Evolutionary conservation across 345 rosid genomes (phyloP).

Genomic region (Atalantia buxifolia): DNA sequence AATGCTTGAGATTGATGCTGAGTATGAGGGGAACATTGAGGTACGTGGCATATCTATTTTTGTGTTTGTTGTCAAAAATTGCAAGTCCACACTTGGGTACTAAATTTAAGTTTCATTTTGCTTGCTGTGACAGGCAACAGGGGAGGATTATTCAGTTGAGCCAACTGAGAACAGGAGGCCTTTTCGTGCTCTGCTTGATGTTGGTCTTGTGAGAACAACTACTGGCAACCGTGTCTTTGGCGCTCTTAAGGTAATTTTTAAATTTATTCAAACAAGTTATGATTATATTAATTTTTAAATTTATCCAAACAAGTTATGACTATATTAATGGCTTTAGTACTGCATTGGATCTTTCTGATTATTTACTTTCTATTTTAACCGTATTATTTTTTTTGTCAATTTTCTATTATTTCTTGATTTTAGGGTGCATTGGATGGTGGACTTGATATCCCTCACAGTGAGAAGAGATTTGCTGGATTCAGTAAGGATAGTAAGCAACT

Average conservation of each 20-base stretch:
- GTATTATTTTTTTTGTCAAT: not conserved
- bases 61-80: not conserved
- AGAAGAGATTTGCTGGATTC: constrained; percentile 74
- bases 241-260: constrained; percentile 55
- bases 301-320: too few species aligned
- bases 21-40: constrained; percentile 68
- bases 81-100: not conserved
- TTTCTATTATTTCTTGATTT: not conserved
- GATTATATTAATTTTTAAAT: constrained; percentile 6
- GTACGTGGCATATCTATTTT: constrained; percentile 18
- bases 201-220: constrained; percentile 68
- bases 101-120: not conserved
- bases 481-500: constrained; percentile 59
- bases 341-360: not conserved
- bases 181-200: constrained; percentile 81
- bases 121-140: constrained; percentile 43
- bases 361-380: not conserved
- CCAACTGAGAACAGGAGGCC: constrained; percentile 71
- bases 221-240: constrained; percentile 81
- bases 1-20: constrained; percentile 63
- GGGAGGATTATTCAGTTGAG: constrained; percentile 72
- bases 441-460: constrained; percentile 75
- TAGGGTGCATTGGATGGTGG: constrained; percentile 81
- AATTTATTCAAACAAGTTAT: not conserved
- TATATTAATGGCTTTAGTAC: not conserved